Percentiles rank a stretch among this genome's conserved stretches.
Conservation (phyloP, 2,329 filamentous ascomycete genomes). For the Pseudonectria buxi region DNA sequence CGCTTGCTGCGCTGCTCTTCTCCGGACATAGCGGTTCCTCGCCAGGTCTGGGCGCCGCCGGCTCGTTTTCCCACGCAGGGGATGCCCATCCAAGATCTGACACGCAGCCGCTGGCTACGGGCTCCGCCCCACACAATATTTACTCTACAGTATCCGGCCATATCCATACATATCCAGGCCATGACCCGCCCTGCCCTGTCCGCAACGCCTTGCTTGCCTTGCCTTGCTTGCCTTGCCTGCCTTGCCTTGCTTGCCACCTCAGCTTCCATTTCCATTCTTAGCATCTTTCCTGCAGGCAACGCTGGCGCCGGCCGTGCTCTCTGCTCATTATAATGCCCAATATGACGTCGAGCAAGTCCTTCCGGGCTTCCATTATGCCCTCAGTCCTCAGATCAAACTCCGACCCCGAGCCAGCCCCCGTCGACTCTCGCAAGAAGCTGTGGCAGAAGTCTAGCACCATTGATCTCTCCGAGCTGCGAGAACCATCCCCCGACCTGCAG, state of each 20-base stretch:
- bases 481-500: conserved; percentile 4
- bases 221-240: neutral
- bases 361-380: conserved; percentile 31
- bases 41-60: neutral
- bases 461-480: conserved; percentile 17
- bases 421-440: conserved; percentile 15
- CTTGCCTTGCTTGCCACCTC: conserved; percentile 9
- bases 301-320: conserved; percentile 13
- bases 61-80: conserved; percentile 18
- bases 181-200: conserved; percentile 5
- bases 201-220: neutral
- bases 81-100: conserved; percentile 24
- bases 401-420: conserved; percentile 15
- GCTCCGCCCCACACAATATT: neutral
- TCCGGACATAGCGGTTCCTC: conserved; percentile 1
- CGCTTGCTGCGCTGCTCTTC: neutral
- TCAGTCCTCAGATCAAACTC: conserved; percentile 28
- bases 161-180: conserved; percentile 8
- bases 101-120: conserved; percentile 19
- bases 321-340: conserved; percentile 28
- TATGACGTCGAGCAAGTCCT: conserved; percentile 42
- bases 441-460: conserved; percentile 19
- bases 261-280: conserved; percentile 22
- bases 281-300: conserved; percentile 25
- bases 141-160: neutral